Base-by-base conservation (phyloP, 2,329 filamentous ascomycete species). In the Hawksworthiomyces lignivorus region DNA sequence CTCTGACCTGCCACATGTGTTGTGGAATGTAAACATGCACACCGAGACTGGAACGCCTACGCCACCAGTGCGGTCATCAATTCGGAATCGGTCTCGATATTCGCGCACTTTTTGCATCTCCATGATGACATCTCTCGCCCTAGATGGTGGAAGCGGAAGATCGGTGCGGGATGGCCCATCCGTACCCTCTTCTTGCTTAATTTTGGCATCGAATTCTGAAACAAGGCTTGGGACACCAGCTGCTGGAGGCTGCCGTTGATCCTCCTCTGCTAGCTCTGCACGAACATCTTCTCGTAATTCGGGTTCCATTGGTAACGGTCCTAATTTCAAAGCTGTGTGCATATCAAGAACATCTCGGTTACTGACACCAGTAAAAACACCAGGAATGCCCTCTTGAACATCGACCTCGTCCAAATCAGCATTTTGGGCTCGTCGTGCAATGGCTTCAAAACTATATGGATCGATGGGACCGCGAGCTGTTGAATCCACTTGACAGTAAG, bases 21-120 rank as follows among this genome's bases (percentile, higher is more conserved):
- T 98, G 68, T 98, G 92, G 57, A 97, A 95, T 1, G 92, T 98
- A 60, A 94, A 96, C 85, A 97, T 97, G 69, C 87, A 92, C 19
- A 94, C 82, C 54, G 88, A 94, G 46, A 96, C 73, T 20, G 82
- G 81, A 41, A 87, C 79, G 12, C 89, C 87, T 38, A 89, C 75
- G 8, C 89, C 90, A 14, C 87, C 86, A 11, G 85, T 90, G 26
- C 84, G 78, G 17, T 82, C 79, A 46, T 94, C 86, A 44, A 97
- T 90, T 57, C 80, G 84, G 60, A 96, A 94, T 15, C 90, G 77
- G 55, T 97, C 90, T 18, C 92, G 80, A 55, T 94, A 87, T 61
- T 98, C 92, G 50, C 87, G 86, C 9, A 97, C 80, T 58, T 90
- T 92, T 56, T 92, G 87, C 54, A 97, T 88, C 61, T 97, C 92